Evolutionary conservation across 148 eudicot species (phyloP).

Genomic region (Persicaria maculosa): DNA sequence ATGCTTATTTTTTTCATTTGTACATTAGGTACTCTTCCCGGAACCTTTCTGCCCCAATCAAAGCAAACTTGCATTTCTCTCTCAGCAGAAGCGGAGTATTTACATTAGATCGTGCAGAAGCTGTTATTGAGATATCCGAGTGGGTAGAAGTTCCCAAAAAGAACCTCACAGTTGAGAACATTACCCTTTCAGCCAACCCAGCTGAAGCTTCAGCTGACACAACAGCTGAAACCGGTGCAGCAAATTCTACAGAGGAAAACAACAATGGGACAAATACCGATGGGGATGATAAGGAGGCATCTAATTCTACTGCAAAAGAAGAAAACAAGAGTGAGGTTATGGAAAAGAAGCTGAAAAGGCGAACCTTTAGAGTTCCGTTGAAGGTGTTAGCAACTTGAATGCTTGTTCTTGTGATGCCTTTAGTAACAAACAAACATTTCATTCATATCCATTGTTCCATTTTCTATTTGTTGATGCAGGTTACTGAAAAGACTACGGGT

Average conservation of each 20-base stretch:
- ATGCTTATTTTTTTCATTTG: not conserved
- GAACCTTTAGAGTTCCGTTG: conserved; percentile 78
- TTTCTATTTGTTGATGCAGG: conserved; percentile 35
- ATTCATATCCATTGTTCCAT: conserved; percentile 1
- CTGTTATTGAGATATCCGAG: conserved; percentile 84
- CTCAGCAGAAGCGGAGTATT: conserved; percentile 81
- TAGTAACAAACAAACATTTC: not conserved
- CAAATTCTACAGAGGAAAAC: conserved; percentile 43
- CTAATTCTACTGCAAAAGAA: conserved; percentile 40
- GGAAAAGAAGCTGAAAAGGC: conserved; percentile 86
- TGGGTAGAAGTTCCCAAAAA: conserved; percentile 95
- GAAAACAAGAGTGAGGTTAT: conserved; percentile 34
- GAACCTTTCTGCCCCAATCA: conserved; percentile 86
- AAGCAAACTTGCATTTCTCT: conserved; percentile 90
- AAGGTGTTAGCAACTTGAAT: conserved; percentile 39
- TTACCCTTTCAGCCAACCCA: conserved; percentile 32
- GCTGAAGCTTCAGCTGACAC: conserved; percentile 37
- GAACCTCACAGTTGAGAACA: conserved; percentile 61
- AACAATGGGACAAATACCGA: conserved; percentile 29
- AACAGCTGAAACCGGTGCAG: conserved; percentile 42
- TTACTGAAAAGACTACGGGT: conserved; percentile 69
- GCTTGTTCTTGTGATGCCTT: not conserved
- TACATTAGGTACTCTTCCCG: conserved; percentile 64
- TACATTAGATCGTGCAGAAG: conserved; percentile 82
- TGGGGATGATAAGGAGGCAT: conserved; percentile 26